These are phyloP conservation scores for Podospora australis DNA, from an alignment of 495 filamentous ascomycete species.

Conservation along the genomic window DNA sequence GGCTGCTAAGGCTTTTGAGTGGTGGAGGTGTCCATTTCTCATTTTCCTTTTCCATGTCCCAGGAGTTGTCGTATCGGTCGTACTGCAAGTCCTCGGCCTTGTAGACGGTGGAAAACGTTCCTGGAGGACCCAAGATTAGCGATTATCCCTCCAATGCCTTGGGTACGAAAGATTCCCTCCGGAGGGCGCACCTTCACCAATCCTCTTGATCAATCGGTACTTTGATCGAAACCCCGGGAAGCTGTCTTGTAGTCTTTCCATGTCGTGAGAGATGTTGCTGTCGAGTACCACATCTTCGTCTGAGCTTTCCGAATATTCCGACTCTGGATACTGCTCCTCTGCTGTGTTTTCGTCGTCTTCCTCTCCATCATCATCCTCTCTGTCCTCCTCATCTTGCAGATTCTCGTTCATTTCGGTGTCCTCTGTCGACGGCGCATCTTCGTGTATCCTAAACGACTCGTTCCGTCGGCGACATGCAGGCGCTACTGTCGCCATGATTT, in stretches of 20 bases:
- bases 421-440: slow-evolving; percentile 30
- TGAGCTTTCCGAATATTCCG: slow-evolving; percentile 41
- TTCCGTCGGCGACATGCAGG: slow-evolving; percentile 16
- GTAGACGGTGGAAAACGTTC: slow-evolving; percentile 97
- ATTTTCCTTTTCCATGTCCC: slow-evolving; percentile 68
- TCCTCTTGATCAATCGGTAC: slow-evolving; percentile 90
- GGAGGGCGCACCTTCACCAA: slow-evolving; percentile 70
- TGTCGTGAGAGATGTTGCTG: slow-evolving; percentile 70
- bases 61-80: slow-evolving; percentile 73
- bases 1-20: slow-evolving; percentile 33
- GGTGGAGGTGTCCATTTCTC: slow-evolving; percentile 57
- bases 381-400: slow-evolving; percentile 15
- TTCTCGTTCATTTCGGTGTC: slow-evolving; percentile 32
- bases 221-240: slow-evolving; percentile 76
- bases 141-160: no score
- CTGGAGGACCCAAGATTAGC: slow-evolving; percentile 43
- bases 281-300: slow-evolving; percentile 69
- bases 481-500: slow-evolving; percentile 21
- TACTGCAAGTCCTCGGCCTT: slow-evolving; percentile 96
- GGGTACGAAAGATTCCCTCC: not conserved
- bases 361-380: slow-evolving; percentile 6
- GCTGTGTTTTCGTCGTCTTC: slow-evolving; percentile 27
- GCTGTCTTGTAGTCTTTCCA: slow-evolving; percentile 70
- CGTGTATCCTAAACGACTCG: slow-evolving; percentile 36
- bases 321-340: slow-evolving; percentile 38